These are phyloP conservation scores for Triangularia setosa DNA, from an alignment of 2,329 filamentous ascomycete genomes.

Conservation along the genomic window DNA sequence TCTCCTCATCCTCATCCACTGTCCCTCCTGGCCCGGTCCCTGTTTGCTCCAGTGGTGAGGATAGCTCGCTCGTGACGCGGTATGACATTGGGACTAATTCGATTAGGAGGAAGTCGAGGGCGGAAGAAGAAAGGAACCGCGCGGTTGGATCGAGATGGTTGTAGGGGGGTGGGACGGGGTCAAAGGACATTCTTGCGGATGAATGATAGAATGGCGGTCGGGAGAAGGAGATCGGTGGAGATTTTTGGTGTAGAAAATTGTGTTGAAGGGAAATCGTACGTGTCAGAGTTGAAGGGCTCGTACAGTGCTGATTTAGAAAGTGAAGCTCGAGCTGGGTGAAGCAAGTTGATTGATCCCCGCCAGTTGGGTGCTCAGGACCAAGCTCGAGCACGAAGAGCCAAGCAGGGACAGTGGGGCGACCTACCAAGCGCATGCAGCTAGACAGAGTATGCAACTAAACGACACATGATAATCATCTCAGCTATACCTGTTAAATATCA, in stretches of 20 bases:
- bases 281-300: too few species aligned
- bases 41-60: not conserved
- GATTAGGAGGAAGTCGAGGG: slow-evolving; percentile 91
- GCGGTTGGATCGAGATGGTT: slow-evolving; percentile 70
- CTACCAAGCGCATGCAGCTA: not conserved
- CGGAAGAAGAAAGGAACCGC: slow-evolving; percentile 75
- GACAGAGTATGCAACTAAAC: slow-evolving; percentile 1
- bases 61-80: slow-evolving; percentile 71
- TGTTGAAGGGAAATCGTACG: not conserved
- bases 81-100: slow-evolving; percentile 94
- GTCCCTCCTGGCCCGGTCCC: slow-evolving; percentile 8
- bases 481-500: too few species aligned
- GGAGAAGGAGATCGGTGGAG: too few species aligned
- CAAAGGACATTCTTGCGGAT: slow-evolving; percentile 77
- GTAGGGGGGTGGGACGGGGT: slow-evolving; percentile 63
- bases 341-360: not conserved
- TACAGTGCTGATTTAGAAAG: not conserved
- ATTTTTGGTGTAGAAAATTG: not conserved
- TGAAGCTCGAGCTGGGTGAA: not conserved
- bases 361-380: not conserved
- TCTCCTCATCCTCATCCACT: slow-evolving; percentile 73
- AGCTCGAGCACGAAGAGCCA: not conserved
- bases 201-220: too few species aligned
- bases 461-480: not conserved
- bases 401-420: not conserved